Conservation (phyloP, 805 yeast genomes). For the Teunomyces barrocoloradensis region DNA sequence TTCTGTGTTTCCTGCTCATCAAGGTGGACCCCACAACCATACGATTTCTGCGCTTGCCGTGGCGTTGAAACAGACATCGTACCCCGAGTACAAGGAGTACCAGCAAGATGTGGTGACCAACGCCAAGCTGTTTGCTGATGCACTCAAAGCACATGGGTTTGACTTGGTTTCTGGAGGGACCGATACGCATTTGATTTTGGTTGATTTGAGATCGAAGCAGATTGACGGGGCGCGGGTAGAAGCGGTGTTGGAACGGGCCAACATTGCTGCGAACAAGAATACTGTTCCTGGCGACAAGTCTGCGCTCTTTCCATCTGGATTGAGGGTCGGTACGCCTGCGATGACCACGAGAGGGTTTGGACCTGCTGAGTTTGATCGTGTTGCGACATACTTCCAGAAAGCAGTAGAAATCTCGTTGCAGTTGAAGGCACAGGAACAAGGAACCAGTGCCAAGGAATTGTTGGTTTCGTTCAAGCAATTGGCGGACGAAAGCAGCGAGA, state of each 20-base stretch:
- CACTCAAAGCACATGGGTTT: constrained; percentile 71
- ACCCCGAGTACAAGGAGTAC: constrained; percentile 88
- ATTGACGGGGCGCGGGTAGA: constrained; percentile 17
- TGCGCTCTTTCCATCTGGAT: constrained; percentile 95
- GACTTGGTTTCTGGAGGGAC: constrained; percentile 91
- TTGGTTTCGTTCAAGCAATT: constrained; percentile 68
- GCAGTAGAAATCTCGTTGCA: constrained; percentile 67
- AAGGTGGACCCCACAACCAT: constrained; percentile 99
- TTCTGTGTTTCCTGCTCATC: constrained; percentile 99
- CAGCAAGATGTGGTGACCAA: constrained; percentile 85
- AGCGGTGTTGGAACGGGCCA: constrained; percentile 88
- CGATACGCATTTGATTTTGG: constrained; percentile 94
- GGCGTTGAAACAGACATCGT: constrained; percentile 89
- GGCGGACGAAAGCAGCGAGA: constrained; percentile 62
- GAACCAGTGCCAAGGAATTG: constrained; percentile 55
- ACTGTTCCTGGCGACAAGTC: constrained; percentile 97
- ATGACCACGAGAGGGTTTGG: constrained; percentile 97
- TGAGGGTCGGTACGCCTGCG: constrained; percentile 97
- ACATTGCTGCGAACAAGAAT: constrained; percentile 96
- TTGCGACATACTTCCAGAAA: constrained; percentile 75
- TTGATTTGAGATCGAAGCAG: constrained; percentile 60
- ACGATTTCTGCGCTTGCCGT: constrained; percentile 97
- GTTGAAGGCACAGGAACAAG: constrained; percentile 58
- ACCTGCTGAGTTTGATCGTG: constrained; percentile 77
- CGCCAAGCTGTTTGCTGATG: constrained; percentile 78